A percentile compares a stretch with the other conserved stretches of the same genome.
Conservation (phyloP, 1,284 basidiomycete species). For the Ceraceosorus guamensis region DNA sequence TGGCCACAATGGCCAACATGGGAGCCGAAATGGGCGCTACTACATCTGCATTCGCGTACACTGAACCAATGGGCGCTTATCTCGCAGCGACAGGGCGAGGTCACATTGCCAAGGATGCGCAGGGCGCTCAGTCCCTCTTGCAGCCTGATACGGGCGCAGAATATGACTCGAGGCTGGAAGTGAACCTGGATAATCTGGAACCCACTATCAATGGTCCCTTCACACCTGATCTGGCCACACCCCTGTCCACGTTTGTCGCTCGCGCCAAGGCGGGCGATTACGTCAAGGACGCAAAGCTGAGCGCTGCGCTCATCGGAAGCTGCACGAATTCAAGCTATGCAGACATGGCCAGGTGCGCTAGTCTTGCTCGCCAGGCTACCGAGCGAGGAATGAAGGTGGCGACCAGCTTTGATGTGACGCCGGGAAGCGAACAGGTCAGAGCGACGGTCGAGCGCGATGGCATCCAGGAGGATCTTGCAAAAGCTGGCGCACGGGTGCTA, state of each 20-base stretch:
- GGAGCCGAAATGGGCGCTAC: slow-evolving; percentile 98
- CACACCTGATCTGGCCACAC: slow-evolving; percentile 92
- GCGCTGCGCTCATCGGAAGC: slow-evolving; percentile 86
- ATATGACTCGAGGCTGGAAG: slow-evolving; percentile 91
- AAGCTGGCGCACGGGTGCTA: slow-evolving; percentile 81
- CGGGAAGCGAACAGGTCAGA: slow-evolving; percentile 92
- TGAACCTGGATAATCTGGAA: slow-evolving; percentile 86
- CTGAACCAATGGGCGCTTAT: slow-evolving; percentile 74
- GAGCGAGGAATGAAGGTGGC: slow-evolving; percentile 71
- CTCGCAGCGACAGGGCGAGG: slow-evolving; percentile 80
- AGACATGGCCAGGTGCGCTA: slow-evolving; percentile 70
- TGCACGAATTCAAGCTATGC: slow-evolving; percentile 71
- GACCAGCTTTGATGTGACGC: slow-evolving; percentile 93
- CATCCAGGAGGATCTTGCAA: slow-evolving; percentile 70
- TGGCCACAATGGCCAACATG: slow-evolving; percentile 96
- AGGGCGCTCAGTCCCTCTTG: slow-evolving; percentile 74
- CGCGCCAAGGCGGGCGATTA: slow-evolving; percentile 78
- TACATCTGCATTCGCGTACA: slow-evolving; percentile 95
- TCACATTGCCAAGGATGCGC: slow-evolving; percentile 76
- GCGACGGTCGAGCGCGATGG: slow-evolving; percentile 95
- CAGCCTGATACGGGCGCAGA: slow-evolving; percentile 79
- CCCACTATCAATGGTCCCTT: slow-evolving; percentile 90
- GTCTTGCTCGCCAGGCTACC: slow-evolving; percentile 83
- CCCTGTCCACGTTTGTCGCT: slow-evolving; percentile 78
- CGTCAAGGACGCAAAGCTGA: slow-evolving; percentile 72